These are phyloP conservation scores for Beauveria asiatica DNA, from an alignment of 2,329 filamentous ascomycete genomes.

Conservation along the genomic window DNA sequence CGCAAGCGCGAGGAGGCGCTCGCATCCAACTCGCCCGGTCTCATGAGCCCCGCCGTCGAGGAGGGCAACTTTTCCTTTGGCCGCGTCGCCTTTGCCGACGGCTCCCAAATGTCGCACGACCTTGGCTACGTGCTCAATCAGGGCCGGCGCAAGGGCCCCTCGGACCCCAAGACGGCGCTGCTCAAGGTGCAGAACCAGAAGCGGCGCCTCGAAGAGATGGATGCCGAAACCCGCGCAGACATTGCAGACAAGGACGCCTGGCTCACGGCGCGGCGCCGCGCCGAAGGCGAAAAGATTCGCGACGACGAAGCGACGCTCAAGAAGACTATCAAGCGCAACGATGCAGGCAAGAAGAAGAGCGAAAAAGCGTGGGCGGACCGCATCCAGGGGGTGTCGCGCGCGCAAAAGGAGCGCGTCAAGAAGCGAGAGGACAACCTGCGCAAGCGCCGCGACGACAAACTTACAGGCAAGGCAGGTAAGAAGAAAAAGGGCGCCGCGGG, in stretches of 20 bases:
- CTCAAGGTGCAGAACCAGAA: conserved; percentile 79
- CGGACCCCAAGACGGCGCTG: conserved; percentile 80
- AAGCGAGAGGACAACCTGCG: conserved; percentile 74
- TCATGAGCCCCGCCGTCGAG: conserved; percentile 48
- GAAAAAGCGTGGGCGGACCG: conserved; percentile 79
- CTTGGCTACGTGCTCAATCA: conserved; percentile 48
- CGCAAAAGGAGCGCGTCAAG: conserved; percentile 69
- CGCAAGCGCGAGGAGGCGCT: conserved; percentile 54
- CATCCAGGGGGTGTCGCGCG: conserved; percentile 61
- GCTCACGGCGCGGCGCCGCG: conserved; percentile 82
- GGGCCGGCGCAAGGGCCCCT: conserved; percentile 68
- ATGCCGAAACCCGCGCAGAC: conserved; percentile 72
- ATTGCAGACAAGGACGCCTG: conserved; percentile 91
- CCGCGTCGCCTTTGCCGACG: conserved; percentile 83
- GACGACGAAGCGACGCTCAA: conserved; percentile 84
- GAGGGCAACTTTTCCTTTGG: conserved; percentile 69
- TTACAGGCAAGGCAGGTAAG: conserved; percentile 48
- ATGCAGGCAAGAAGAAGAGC: conserved; percentile 82
- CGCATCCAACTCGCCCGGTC: conserved; percentile 52
- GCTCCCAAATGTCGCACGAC: conserved; percentile 67
- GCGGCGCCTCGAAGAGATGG: conserved; percentile 65
- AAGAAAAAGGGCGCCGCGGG: conserved; percentile 38
- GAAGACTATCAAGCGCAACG: conserved; percentile 91
- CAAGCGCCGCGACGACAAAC: conserved; percentile 67
- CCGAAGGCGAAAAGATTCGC: conserved; percentile 79